Evolutionary conservation across 495 filamentous ascomycete genomes (phyloP).

Genomic region (Penicillium maclennaniae): DNA sequence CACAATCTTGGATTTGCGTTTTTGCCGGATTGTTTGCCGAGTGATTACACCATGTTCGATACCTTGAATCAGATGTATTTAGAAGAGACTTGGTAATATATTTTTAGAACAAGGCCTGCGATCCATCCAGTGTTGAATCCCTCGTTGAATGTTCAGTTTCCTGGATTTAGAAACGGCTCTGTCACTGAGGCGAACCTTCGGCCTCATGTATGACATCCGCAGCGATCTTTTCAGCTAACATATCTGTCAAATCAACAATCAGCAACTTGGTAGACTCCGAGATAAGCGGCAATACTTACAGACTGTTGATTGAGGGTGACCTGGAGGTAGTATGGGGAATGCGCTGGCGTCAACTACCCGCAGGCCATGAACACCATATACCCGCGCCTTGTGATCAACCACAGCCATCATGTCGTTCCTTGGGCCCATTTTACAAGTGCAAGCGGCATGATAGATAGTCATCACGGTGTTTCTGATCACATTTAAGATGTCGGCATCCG

Average conservation of each 20-base stretch:
- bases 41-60: conserved; percentile 30
- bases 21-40: conserved; percentile 21
- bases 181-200: background rate
- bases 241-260: conserved; percentile 29
- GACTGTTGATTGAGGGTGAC: conserved; percentile 51
- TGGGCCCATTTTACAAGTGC: background rate
- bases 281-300: conserved; percentile 32
- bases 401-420: conserved; percentile 49
- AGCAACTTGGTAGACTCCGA: background rate
- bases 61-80: conserved; percentile 27
- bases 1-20: conserved; percentile 25
- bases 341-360: conserved; percentile 58
- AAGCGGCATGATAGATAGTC: conserved; percentile 51
- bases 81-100: conserved; percentile 22
- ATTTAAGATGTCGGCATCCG: conserved; percentile 49
- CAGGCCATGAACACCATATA: conserved; percentile 48
- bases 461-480: conserved; percentile 38
- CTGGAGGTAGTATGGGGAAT: conserved; percentile 54
- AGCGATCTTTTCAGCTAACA: conserved; percentile 61
- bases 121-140: background rate
- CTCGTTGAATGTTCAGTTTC: background rate
- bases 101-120: background rate
- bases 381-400: conserved; percentile 54
- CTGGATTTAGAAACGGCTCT: background rate
- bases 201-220: conserved; percentile 38